Evolutionary conservation across 225 moss, liverwort and hornwort species (phyloP).

Genomic region (Rhytidiadelphus loreus): DNA sequence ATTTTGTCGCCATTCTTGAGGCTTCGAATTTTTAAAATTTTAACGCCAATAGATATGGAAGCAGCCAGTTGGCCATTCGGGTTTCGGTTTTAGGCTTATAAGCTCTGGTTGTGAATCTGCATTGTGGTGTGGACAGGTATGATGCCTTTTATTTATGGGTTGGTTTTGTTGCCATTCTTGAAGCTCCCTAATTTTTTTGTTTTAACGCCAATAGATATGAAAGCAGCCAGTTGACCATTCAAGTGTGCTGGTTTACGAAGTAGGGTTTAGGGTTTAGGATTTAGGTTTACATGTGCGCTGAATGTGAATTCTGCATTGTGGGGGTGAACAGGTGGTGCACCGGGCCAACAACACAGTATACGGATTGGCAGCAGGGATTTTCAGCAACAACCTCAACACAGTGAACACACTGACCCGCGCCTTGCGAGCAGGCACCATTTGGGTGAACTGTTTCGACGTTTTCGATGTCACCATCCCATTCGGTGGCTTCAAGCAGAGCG

Average conservation of each 20-base stretch:
- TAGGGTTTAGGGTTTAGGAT: neutral
- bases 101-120: neutral
- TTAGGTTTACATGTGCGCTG: neutral
- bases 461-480: slow-evolving; percentile 68
- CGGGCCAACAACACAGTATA: slow-evolving; percentile 60
- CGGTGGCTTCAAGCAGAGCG: slow-evolving; percentile 93
- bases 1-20: neutral
- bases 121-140: neutral
- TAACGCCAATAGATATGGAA: neutral
- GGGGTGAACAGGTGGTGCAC: slow-evolving; percentile 30
- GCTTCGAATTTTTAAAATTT: neutral
- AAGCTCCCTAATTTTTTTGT: too few species aligned
- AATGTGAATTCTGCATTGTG: neutral
- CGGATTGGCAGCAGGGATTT: slow-evolving; percentile 76
- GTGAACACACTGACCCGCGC: slow-evolving; percentile 65
- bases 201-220: neutral
- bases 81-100: neutral
- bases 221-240: neutral
- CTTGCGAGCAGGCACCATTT: slow-evolving; percentile 56
- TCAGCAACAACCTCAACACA: slow-evolving; percentile 56
- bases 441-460: slow-evolving; percentile 73
- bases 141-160: neutral
- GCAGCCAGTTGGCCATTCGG: neutral
- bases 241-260: too few species aligned
- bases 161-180: neutral